Evolutionary conservation across 306 rosid genomes (phyloP).

Genomic region (Acmispon strigosus): DNA sequence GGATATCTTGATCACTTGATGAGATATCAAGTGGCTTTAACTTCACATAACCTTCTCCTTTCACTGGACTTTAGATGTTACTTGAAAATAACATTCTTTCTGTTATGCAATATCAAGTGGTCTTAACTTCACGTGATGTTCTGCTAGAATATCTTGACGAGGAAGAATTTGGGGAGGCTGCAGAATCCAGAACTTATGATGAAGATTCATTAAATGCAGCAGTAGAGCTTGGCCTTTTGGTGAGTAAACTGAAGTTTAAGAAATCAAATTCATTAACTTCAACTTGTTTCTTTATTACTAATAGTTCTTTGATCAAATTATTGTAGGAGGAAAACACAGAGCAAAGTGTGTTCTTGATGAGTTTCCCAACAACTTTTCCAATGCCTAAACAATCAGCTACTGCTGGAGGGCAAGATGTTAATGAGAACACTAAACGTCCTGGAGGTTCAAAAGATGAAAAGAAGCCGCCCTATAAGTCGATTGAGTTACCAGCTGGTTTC

Average conservation of each 20-base stretch:
- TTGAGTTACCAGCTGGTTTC: conserved; percentile 57
- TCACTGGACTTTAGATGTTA: no score
- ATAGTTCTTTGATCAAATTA: conserved; percentile 14
- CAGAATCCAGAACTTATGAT: conserved; percentile 36
- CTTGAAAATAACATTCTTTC: neutral
- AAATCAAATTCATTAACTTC: neutral
- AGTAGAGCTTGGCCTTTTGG: conserved; percentile 64
- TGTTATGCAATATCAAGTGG: neutral
- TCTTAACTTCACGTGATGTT: conserved; percentile 1
- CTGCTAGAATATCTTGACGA: conserved; percentile 55
- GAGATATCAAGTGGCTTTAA: no score
- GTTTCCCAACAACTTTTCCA: conserved; percentile 55
- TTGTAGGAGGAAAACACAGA: conserved; percentile 74
- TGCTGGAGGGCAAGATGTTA: conserved; percentile 18
- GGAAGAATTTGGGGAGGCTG: conserved; percentile 63
- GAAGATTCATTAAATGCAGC: conserved; percentile 48
- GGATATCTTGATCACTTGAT: no score
- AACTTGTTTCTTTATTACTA: conserved; percentile 11
- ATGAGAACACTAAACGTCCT: conserved; percentile 21
- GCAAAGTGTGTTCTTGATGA: conserved; percentile 48
- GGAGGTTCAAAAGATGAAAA: conserved; percentile 8
- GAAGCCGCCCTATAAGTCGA: conserved; percentile 22
- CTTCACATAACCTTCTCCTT: no score
- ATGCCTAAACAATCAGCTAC: conserved; percentile 24
- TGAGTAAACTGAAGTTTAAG: conserved; percentile 21